A percentile compares a stretch with the other conserved stretches of the same genome.
Evolutionary conservation across 805 yeast species (phyloP).

Genomic region (Saccharomycopsis fermentans): DNA sequence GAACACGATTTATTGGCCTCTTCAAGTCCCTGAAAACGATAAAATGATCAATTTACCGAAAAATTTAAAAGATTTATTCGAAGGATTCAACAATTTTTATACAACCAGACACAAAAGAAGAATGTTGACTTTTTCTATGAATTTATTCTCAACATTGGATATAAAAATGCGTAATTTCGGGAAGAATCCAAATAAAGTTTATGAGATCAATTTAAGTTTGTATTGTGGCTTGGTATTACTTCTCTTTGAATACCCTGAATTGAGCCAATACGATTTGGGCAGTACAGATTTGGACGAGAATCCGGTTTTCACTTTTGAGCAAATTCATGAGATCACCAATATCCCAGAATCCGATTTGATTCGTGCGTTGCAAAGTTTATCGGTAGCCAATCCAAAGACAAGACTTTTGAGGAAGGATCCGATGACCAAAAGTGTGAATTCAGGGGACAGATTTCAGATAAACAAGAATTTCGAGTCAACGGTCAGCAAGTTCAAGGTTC

Average conservation of each 20-base stretch:
- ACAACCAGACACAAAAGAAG: constrained; percentile 45
- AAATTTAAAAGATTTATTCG: constrained; percentile 31
- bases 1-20: constrained; percentile 63
- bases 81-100: constrained; percentile 44
- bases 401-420: constrained; percentile 69
- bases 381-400: constrained; percentile 66
- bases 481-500: constrained; percentile 59
- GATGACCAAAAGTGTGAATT: constrained; percentile 58
- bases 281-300: background rate
- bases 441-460: constrained; percentile 52
- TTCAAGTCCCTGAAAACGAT: constrained; percentile 31
- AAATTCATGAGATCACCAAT: constrained; percentile 54
- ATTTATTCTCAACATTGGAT: constrained; percentile 27
- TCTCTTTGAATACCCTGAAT: constrained; percentile 51
- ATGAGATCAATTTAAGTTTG: constrained; percentile 73
- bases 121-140: constrained; percentile 66
- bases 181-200: constrained; percentile 26
- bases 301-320: constrained; percentile 39
- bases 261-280: background rate
- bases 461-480: constrained; percentile 64
- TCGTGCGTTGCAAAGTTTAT: constrained; percentile 72
- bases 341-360: constrained; percentile 66
- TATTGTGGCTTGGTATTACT: constrained; percentile 71
- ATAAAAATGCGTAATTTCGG: background rate
- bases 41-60: constrained; percentile 19